Evolutionary conservation across 257 asterid genomes (phyloP).

Genomic region (Ajuga chamaepitys): DNA sequence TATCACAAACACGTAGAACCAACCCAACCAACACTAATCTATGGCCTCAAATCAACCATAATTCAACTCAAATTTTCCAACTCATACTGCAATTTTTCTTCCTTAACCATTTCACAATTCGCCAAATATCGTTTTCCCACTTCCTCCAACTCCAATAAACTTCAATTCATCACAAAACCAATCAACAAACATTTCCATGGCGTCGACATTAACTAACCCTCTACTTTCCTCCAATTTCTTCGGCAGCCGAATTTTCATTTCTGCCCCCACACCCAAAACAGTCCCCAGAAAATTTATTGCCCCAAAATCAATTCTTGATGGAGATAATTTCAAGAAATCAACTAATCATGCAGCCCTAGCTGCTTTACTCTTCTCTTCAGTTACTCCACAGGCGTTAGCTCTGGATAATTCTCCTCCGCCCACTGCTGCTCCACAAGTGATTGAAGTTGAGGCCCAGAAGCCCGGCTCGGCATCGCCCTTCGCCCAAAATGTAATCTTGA

Average conservation of each 20-base stretch:
- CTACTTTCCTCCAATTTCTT: slow-evolving; percentile 51
- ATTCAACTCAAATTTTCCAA: not conserved
- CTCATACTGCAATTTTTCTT: too few relatives aligned
- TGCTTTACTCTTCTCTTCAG: slow-evolving; percentile 65
- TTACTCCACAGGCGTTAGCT: slow-evolving; percentile 72
- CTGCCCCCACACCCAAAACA: slow-evolving; percentile 71
- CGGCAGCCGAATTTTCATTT: slow-evolving; percentile 49
- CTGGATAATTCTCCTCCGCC: slow-evolving; percentile 50
- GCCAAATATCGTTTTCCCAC: too few relatives aligned
- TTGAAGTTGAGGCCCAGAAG: slow-evolving; percentile 57
- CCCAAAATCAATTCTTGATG: slow-evolving; percentile 41
- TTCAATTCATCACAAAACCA: too few relatives aligned
- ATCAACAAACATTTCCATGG: slow-evolving; percentile 23
- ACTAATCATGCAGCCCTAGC: slow-evolving; percentile 65
- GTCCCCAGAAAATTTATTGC: slow-evolving; percentile 37
- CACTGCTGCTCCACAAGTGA: slow-evolving; percentile 48
- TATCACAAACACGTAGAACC: slow-evolving; percentile 43
- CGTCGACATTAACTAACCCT: slow-evolving; percentile 40
- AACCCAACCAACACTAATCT: slow-evolving; percentile 10
- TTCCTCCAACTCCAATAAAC: not conserved
- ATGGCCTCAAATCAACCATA: slow-evolving; percentile 35
- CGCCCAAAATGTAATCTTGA: slow-evolving; percentile 53
- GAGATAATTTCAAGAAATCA: slow-evolving; percentile 25
- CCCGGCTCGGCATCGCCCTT: slow-evolving; percentile 54
- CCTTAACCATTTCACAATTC: not conserved